Base-by-base conservation (phyloP, 805 yeast genomes). In the Saturnispora hagleri region DNA sequence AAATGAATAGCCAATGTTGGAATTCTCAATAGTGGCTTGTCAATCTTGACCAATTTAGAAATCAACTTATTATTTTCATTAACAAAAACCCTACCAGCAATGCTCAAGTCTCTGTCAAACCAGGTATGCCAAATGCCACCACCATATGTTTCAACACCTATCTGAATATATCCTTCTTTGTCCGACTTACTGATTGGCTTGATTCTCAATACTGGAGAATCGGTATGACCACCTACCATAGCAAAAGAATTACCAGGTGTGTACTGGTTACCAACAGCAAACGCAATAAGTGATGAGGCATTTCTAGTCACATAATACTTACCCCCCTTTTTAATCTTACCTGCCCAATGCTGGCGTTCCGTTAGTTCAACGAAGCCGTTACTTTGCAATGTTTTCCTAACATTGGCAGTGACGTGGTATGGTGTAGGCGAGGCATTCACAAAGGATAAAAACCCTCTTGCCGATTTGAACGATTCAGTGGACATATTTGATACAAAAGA, bases 51-150 rank as follows among this genome's bases (percentile, higher is more conserved):
- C 55, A 93, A 73, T 61, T 75, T 81, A 3, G 96, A 78, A 47
- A 79, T 77, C 52, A 69, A 74, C 51, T 75, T 72, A 8, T 79
- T 84, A 5, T 67, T 57, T 4, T 65, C 69, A 41, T 70, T 74
- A 17, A 87, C 84, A 63, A 83, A 83, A 1, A 91, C 96, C 58
- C 98, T 75, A 15, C 99, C 99, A 8, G 97, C 98, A 54, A 89
- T 72, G 38, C 91, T 77, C 59, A 93, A 75, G 66, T 91, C 97
- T 54, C 97, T 80, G 67, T 91, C 99, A 63, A 93, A 91, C 97
- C 98, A 91, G 5, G 96, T 80, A 64, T 88, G 97, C 81, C 97
- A 93, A 51, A 90, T 82, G 48, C 96, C 93, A 35, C 98, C 98
- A 52, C 99, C 98, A 62, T 91, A 91, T 47, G 84, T 79, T 68